Conservation (phyloP, 441 rosid species). For the Kokia cookei region DNA sequence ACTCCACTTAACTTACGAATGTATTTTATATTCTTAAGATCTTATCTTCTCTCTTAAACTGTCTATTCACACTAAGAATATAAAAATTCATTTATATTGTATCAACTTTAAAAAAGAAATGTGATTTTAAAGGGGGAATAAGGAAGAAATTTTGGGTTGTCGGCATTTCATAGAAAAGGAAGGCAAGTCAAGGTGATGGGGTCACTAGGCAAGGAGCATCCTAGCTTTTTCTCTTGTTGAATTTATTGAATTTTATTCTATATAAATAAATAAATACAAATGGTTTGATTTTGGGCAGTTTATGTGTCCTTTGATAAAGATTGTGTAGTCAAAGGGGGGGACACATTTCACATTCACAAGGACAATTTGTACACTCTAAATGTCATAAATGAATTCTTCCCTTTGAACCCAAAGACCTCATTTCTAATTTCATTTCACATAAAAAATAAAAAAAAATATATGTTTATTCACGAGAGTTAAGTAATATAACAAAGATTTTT, state of each 20-base stretch:
- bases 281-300: slow-evolving; percentile 17
- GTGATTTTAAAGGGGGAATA: too few species aligned
- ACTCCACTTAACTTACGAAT: too few species aligned
- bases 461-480: too few species aligned
- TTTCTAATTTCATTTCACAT: not conserved
- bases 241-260: not conserved
- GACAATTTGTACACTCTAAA: slow-evolving; percentile 24
- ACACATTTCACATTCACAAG: slow-evolving; percentile 32
- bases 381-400: slow-evolving; percentile 14
- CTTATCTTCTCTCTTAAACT: too few species aligned
- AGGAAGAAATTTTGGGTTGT: not conserved
- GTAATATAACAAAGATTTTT: too few species aligned
- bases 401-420: slow-evolving; percentile 14
- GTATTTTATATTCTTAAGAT: too few species aligned
- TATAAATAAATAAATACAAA: not conserved
- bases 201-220: slow-evolving; percentile 14
- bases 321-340: slow-evolving; percentile 46
- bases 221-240: not conserved
- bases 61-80: too few species aligned
- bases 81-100: too few species aligned
- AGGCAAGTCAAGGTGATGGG: slow-evolving; percentile 13
- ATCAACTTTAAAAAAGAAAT: too few species aligned
- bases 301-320: slow-evolving; percentile 18
- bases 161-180: not conserved
- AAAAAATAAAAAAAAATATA: too few species aligned